phyloP scores from a whole-genome alignment of 2,329 filamentous ascomycete species.

The Cytospora piceae region DNA sequence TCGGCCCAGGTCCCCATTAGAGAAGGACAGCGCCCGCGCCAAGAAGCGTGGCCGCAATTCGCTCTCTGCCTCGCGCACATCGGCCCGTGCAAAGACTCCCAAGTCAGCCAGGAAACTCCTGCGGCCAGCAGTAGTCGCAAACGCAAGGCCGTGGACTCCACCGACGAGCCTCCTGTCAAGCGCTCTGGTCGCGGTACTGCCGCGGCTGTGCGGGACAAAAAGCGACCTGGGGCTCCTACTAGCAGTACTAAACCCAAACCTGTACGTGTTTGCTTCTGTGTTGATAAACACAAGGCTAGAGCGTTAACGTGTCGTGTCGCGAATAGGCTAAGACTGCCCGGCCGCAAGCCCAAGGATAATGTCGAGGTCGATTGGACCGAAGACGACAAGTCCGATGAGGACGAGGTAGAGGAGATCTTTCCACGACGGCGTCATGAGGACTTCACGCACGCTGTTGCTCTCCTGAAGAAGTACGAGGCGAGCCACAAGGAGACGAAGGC shows the following conservation, averaged over 20 bases:
- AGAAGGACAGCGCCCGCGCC: constrained; percentile 28
- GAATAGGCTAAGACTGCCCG: constrained; percentile 22
- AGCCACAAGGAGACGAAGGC: constrained; percentile 33
- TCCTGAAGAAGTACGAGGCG: constrained; percentile 45
- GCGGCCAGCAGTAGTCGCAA: constrained; percentile 20
- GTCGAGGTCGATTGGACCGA: constrained; percentile 8
- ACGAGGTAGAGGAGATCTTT: constrained; percentile 53
- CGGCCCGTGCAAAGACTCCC: constrained; percentile 32
- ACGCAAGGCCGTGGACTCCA: constrained; percentile 20
- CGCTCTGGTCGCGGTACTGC: constrained; percentile 29
- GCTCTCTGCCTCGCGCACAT: constrained; percentile 14
- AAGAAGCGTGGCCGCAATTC: constrained; percentile 35
- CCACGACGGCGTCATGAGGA: constrained; percentile 46
- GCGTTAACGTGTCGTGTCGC: not conserved
- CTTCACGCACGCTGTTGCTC: constrained; percentile 43
- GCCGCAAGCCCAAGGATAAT: constrained; percentile 18
- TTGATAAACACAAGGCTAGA: not conserved
- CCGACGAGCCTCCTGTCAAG: constrained; percentile 20
- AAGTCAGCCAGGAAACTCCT: constrained; percentile 12
- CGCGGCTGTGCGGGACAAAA: constrained; percentile 21
- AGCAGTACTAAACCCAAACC: constrained; percentile 23
- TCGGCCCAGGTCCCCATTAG: no score
- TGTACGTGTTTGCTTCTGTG: constrained; percentile 4
- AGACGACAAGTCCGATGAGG: constrained; percentile 32
- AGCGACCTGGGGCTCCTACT: constrained; percentile 21